These are phyloP conservation scores for Aspergillaceae sp. DNA, from an alignment of 2,329 filamentous ascomycete species.

Conservation along the genomic window DNA sequence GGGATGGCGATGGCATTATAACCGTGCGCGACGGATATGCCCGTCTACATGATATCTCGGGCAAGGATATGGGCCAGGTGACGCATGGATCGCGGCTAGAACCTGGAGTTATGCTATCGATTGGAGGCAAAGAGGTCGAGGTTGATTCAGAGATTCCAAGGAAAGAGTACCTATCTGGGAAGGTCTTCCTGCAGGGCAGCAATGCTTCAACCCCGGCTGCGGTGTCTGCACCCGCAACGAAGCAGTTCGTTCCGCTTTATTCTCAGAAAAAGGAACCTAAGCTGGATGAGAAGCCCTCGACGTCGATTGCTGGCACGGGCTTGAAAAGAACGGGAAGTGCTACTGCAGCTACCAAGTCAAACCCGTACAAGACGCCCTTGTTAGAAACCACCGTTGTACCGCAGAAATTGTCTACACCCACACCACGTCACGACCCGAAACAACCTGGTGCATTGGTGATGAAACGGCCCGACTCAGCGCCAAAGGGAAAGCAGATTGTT, in stretches of 20 bases:
- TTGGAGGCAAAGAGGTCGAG: slow-evolving; percentile 61
- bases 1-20: slow-evolving; percentile 64
- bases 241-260: slow-evolving; percentile 11
- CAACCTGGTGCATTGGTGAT: slow-evolving; percentile 56
- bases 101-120: slow-evolving; percentile 51
- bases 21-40: slow-evolving; percentile 50
- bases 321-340: slow-evolving; percentile 29
- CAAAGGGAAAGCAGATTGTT: slow-evolving; percentile 56
- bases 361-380: slow-evolving; percentile 55
- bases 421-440: slow-evolving; percentile 57
- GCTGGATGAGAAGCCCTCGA: slow-evolving; percentile 3
- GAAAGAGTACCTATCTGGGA: slow-evolving; percentile 46
- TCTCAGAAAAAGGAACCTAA: too few species aligned
- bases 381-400: slow-evolving; percentile 45
- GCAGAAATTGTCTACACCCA: slow-evolving; percentile 41
- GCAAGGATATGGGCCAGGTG: slow-evolving; percentile 54
- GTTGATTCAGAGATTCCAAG: slow-evolving; percentile 54
- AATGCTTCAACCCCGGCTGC: slow-evolving; percentile 14
- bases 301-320: slow-evolving; percentile 21
- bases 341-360: slow-evolving; percentile 28
- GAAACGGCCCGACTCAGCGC: slow-evolving; percentile 49
- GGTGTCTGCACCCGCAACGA: slow-evolving; percentile 8
- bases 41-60: slow-evolving; percentile 53
- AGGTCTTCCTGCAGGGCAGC: slow-evolving; percentile 14
- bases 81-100: slow-evolving; percentile 49